Conservation (phyloP, 2,329 filamentous ascomycete genomes). For the Aspergillus fumigatiaffinis region DNA sequence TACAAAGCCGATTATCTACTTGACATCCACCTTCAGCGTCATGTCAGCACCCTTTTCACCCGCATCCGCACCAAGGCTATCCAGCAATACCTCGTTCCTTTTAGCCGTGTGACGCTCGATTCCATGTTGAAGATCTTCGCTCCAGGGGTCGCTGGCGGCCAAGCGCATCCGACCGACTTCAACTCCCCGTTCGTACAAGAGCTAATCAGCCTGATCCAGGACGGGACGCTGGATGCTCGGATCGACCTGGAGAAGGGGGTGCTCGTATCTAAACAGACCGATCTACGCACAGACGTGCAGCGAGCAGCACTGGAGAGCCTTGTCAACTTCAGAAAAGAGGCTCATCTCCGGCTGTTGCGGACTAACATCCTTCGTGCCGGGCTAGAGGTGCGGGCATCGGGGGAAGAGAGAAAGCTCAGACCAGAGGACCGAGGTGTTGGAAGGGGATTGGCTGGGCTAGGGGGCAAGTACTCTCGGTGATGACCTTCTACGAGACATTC, state of each 20-base stretch:
- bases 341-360: conserved; percentile 70
- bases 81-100: conserved; percentile 85
- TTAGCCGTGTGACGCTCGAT: conserved; percentile 77
- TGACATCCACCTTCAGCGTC: conserved; percentile 76
- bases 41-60: conserved; percentile 67
- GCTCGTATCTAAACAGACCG: conserved; percentile 65
- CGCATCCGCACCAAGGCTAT: conserved; percentile 86
- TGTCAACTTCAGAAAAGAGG: conserved; percentile 67
- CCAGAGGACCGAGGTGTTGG: conserved; percentile 7
- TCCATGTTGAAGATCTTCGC: conserved; percentile 77
- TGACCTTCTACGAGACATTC: not conserved
- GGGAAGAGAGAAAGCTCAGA: conserved; percentile 10
- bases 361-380: conserved; percentile 73
- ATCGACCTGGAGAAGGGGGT: conserved; percentile 82
- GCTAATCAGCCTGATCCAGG: conserved; percentile 71
- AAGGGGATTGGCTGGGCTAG: conserved; percentile 5
- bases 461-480: not conserved
- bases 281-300: conserved; percentile 68
- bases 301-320: conserved; percentile 64
- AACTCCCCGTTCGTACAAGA: conserved; percentile 52
- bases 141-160: conserved; percentile 30
- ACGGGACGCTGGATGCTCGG: conserved; percentile 67
- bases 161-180: conserved; percentile 60
- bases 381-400: conserved; percentile 59
- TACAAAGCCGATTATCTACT: conserved; percentile 85